These are phyloP conservation scores for Moringa oleifera DNA, from an alignment of 345 rosid genomes.

Conservation along the genomic window DNA sequence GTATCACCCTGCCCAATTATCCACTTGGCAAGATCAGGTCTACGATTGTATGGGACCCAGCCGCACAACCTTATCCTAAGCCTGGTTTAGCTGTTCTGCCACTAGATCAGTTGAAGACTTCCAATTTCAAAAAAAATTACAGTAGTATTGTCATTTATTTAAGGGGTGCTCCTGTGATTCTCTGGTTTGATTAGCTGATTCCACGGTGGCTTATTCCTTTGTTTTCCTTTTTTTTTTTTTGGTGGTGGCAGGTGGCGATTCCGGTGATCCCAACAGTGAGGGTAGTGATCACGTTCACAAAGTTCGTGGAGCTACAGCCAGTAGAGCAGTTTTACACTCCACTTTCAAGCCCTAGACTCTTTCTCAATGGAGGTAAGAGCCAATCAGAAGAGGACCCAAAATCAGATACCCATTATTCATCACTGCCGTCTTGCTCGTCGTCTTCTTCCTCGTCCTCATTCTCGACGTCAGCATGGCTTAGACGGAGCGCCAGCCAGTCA, in stretches of 20 bases:
- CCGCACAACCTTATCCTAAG: background rate
- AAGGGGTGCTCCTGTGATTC: background rate
- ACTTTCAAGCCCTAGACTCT: constrained; percentile 69
- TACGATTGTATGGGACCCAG: background rate
- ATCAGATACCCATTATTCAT: constrained; percentile 28
- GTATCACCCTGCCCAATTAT: constrained; percentile 2
- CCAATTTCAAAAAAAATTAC: background rate
- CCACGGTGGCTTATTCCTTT: constrained; percentile 5
- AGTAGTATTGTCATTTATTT: background rate
- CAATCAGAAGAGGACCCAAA: constrained; percentile 35
- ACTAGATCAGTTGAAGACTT: too few relatives aligned
- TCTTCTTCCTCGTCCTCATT: constrained; percentile 28
- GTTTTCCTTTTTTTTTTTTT: constrained; percentile 6
- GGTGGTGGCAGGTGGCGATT: constrained; percentile 69
- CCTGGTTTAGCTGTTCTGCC: too few relatives aligned
- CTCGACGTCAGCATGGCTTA: constrained; percentile 40
- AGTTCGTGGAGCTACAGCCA: constrained; percentile 76
- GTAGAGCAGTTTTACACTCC: constrained; percentile 88
- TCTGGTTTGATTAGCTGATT: constrained; percentile 9
- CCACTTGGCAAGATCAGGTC: constrained; percentile 18
- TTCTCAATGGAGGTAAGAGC: constrained; percentile 22
- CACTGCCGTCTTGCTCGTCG: constrained; percentile 22
- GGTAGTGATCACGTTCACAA: constrained; percentile 92
- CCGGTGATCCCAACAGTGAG: constrained; percentile 97
- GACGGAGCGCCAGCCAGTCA: constrained; percentile 45